These are phyloP conservation scores for Alternaria sp. DNA, from an alignment of 2,329 filamentous ascomycete species.

Conservation along the genomic window DNA sequence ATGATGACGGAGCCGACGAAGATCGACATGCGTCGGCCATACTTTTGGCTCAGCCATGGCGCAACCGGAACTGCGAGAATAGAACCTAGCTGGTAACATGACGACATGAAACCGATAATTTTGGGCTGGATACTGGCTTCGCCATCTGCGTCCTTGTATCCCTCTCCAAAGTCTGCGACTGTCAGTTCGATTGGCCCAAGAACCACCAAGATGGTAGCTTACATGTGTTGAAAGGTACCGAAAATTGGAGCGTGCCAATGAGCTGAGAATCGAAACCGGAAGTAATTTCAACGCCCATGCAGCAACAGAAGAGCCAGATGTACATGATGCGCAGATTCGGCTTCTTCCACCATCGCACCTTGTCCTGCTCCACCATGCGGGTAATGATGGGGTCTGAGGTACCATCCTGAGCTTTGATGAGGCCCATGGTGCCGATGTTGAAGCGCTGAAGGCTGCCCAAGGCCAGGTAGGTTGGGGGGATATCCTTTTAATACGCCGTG, in stretches of 20 bases:
- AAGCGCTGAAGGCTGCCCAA: constrained; percentile 23
- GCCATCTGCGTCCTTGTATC: constrained; percentile 30
- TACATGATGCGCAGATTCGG: constrained; percentile 52
- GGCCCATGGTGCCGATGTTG: constrained; percentile 37
- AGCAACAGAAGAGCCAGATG: constrained; percentile 49
- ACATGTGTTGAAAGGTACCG: constrained; percentile 47
- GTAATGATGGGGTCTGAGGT: constrained; percentile 55
- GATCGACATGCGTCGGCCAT: constrained; percentile 65
- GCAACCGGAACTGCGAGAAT: constrained; percentile 47
- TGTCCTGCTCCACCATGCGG: constrained; percentile 54
- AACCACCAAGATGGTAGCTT: not conserved
- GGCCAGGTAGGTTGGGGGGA: constrained; percentile 17
- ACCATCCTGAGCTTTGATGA: constrained; percentile 36
- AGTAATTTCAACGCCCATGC: constrained; percentile 53
- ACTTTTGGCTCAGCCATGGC: constrained; percentile 47
- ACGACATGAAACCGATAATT: constrained; percentile 48
- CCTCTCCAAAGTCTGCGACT: constrained; percentile 41
- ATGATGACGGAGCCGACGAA: constrained; percentile 67
- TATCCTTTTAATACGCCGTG: constrained; percentile 34
- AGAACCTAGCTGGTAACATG: constrained; percentile 49
- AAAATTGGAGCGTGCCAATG: constrained; percentile 51
- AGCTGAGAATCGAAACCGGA: constrained; percentile 52
- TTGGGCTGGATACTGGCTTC: constrained; percentile 36
- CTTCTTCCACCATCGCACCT: constrained; percentile 56
- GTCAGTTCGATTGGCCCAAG: constrained; percentile 14